These are phyloP conservation scores for Mycena metata DNA, from an alignment of 768 basidiomycete species.

Conservation along the genomic window DNA sequence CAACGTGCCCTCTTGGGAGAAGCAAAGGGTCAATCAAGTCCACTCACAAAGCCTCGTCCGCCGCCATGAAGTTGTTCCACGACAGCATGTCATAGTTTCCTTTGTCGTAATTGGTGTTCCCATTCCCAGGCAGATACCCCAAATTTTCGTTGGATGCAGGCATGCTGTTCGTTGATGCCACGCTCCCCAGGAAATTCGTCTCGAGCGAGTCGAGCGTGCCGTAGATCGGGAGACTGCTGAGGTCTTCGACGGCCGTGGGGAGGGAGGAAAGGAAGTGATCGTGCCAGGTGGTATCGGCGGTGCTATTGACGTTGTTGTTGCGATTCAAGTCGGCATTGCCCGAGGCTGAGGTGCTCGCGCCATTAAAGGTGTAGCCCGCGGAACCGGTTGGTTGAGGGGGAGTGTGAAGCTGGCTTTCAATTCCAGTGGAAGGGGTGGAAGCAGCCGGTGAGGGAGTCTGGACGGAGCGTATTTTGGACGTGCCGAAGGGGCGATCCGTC, in stretches of 20 bases:
- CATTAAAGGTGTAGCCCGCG: too few relatives aligned
- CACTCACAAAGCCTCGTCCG: background rate
- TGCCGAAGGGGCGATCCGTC: background rate
- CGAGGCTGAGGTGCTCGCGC: too few relatives aligned
- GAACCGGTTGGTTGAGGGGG: background rate
- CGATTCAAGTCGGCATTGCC: too few relatives aligned
- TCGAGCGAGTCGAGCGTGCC: conserved; percentile 17
- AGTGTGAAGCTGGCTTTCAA: background rate
- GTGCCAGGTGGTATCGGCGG: background rate
- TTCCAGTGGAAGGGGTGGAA: background rate
- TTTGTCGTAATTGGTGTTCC: background rate
- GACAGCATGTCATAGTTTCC: too few relatives aligned
- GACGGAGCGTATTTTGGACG: too few relatives aligned
- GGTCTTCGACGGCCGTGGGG: conserved; percentile 30
- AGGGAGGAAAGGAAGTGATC: conserved; percentile 7
- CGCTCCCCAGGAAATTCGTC: background rate
- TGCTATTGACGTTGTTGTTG: too few relatives aligned
- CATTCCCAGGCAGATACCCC: too few relatives aligned
- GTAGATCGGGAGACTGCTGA: conserved; percentile 26
- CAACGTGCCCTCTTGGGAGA: background rate
- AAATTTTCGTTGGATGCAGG: too few relatives aligned
- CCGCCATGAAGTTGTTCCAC: background rate
- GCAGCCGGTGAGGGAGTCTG: too few relatives aligned
- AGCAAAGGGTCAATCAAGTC: too few relatives aligned
- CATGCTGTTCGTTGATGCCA: too few relatives aligned